These are phyloP conservation scores for Batrachochytrium dendrobatidis DNA, from an alignment of 371 early-diverging fungal genomes.

Conservation along the genomic window DNA sequence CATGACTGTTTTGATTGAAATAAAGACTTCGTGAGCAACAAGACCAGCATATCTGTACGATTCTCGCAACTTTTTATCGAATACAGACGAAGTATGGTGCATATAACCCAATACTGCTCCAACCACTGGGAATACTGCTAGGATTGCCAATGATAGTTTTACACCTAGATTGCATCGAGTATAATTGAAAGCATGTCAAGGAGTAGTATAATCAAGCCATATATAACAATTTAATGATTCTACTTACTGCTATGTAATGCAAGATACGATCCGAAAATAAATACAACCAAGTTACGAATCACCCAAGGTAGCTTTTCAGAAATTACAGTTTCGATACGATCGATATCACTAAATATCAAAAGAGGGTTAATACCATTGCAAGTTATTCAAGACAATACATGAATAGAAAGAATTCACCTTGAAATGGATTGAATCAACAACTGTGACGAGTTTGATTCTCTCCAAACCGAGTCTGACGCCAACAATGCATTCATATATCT, in stretches of 20 bases:
- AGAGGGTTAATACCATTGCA: too few species aligned
- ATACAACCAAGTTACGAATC: constrained; percentile 3
- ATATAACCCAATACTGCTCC: not conserved
- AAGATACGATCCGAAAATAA: constrained; percentile 8
- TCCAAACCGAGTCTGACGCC: not conserved
- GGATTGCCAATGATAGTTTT: constrained; percentile 8
- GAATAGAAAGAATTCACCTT: too few species aligned
- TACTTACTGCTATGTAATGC: not conserved
- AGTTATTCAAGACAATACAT: too few species aligned
- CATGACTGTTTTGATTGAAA: constrained; percentile 11
- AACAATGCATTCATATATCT: not conserved
- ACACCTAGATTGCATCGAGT: not conserved
- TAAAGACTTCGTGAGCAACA: constrained; percentile 13
- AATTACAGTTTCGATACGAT: not conserved
- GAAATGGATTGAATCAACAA: not conserved
- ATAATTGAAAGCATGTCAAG: too few species aligned
- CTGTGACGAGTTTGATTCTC: too few species aligned
- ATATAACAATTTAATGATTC: too few species aligned
- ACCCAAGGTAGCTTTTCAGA: constrained; percentile 6
- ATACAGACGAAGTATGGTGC: not conserved
- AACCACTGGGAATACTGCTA: constrained; percentile 13
- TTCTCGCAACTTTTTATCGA: constrained; percentile 8
- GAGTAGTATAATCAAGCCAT: too few species aligned
- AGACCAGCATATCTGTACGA: constrained; percentile 4
- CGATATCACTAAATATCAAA: constrained; percentile 1